Evolutionary conservation across 2,329 filamentous ascomycete species (phyloP).

Genomic region (Diaporthe humulicola): DNA sequence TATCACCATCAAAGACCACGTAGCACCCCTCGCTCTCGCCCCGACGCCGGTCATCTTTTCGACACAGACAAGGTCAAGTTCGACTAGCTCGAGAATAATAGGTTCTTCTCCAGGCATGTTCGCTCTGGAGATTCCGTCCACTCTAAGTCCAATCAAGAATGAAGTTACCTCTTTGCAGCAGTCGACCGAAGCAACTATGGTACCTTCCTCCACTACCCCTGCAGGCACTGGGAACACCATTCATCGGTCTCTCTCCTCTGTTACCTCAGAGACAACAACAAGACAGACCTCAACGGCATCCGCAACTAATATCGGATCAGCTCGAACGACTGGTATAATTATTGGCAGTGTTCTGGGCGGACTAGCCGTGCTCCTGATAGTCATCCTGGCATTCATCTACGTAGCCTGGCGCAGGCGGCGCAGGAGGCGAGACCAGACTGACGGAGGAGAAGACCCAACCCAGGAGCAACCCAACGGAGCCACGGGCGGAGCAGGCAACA

Average conservation of each 20-base stretch:
- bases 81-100: background rate
- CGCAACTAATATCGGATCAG: background rate
- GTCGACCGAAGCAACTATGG: background rate
- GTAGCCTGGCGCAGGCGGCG: constrained; percentile 7
- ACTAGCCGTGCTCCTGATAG: constrained; percentile 15
- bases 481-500: background rate
- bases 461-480: background rate
- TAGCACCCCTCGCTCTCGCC: background rate
- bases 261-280: background rate
- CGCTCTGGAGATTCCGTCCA: background rate
- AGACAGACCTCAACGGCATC: background rate
- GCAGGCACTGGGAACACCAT: background rate
- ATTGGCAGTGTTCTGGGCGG: constrained; percentile 35
- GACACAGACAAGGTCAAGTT: background rate
- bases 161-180: background rate
- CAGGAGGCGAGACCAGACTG: background rate
- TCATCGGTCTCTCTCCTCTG: background rate
- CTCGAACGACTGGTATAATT: constrained; percentile 12
- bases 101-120: background rate
- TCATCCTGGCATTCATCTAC: constrained; percentile 4
- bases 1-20: background rate
- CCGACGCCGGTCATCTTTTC: background rate
- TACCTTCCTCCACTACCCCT: too few species aligned
- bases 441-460: background rate
- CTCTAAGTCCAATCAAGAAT: too few species aligned